Evolutionary conservation across 2,329 filamentous ascomycete genomes (phyloP), one percentile per base, ranked within the genome.

Genomic region (Alternaria incomplexa): DNA sequence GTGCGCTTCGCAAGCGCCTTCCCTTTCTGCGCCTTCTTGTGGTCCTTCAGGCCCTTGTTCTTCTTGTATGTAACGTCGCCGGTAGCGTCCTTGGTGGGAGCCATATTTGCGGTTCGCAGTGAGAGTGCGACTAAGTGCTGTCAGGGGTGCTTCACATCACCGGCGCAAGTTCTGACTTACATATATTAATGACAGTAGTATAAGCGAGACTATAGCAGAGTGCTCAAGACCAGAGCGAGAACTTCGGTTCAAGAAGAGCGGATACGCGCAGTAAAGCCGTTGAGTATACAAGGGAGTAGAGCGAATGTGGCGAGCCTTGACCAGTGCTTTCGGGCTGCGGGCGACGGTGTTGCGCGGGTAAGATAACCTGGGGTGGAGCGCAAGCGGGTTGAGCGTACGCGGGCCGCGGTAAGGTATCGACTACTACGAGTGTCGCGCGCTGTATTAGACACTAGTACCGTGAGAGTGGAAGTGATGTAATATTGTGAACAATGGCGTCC

Each of bases 21-120:
- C 32, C 56, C 40, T 56, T 62, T 66, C 26, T 64, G 55, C 6
- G 44, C 23, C 58, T 52, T 62, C 36, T 62, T 62, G 36, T 60
- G 45, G 7, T 46, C 32, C 36, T 60, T 60, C 15, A 64, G 20
- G 7, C 56, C 55, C 23, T 62, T 59, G n/a, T 5, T 23, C 58
- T 58, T 64, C 32, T 64, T 64, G 43, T 1, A 50, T 6, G 3
- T n/a, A 4, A 52, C 13, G 8, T 47, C 20, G 8, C 25, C 17
- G 12, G 36, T 5, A 13, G 6, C 8, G n/a, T 6, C n/a, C 15
- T 11, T 30, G 4, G 1, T 10, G 3, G 17, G 9, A 25, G 20
- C 11, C 53, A 51, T 61, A 3, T 20, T 57, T 3, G 26, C 15
- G 15, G n/a, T 11, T 26, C 4, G 15, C 13, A 2, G 20, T 15